phyloP scores from a whole-genome alignment of 2,329 filamentous ascomycete species.

The Dactylellina haptotyla region DNA sequence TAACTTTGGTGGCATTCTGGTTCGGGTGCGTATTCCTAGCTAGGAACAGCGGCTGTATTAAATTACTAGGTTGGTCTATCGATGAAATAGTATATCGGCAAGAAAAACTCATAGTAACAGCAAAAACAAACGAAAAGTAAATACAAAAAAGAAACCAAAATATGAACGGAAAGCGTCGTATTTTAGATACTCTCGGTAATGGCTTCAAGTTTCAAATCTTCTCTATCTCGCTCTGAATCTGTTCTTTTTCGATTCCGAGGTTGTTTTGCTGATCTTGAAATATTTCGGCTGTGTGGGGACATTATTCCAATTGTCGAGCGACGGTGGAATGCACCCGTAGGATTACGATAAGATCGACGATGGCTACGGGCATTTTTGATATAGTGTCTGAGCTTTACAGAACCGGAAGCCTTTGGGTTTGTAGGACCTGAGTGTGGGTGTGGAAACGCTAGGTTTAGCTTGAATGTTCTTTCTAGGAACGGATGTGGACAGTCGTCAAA shows the following conservation, averaged over 20 bases:
- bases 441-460: conserved; percentile 20
- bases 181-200: too few relatives aligned
- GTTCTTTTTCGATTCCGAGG: background rate
- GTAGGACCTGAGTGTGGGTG: background rate
- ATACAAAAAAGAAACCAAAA: too few relatives aligned
- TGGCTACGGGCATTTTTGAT: conserved; percentile 12
- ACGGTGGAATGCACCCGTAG: background rate
- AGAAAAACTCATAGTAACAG: too few relatives aligned
- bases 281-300: background rate
- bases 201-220: too few relatives aligned
- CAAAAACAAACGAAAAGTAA: too few relatives aligned
- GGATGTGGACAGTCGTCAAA: background rate
- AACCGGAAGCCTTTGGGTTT: background rate
- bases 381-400: conserved; percentile 9
- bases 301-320: background rate
- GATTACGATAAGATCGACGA: background rate
- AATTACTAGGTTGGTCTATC: too few relatives aligned
- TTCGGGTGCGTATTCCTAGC: background rate
- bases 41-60: too few relatives aligned
- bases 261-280: background rate
- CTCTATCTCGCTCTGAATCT: background rate
- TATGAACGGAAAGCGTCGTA: too few relatives aligned
- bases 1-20: background rate
- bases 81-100: too few relatives aligned
- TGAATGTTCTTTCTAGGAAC: conserved; percentile 23